Conservation (phyloP, 257 asterid species). For the Solanum bulbocastanum region DNA sequence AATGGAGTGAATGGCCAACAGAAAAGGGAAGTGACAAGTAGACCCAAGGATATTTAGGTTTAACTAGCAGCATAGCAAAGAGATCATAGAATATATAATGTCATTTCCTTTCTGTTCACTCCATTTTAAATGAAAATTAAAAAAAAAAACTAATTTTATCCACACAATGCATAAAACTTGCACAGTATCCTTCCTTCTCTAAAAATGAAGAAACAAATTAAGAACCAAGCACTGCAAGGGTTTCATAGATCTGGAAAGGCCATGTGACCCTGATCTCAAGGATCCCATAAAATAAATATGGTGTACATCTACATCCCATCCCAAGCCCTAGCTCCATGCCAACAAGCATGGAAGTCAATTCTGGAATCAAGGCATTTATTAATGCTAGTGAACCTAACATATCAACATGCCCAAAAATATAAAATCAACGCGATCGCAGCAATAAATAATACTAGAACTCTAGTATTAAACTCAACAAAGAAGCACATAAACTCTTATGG, state of each 20-base stretch:
- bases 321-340: background rate
- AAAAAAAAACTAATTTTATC: background rate
- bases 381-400: background rate
- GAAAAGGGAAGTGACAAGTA: background rate
- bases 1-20: background rate
- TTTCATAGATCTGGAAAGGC: background rate
- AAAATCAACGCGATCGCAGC: background rate
- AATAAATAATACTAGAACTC: background rate
- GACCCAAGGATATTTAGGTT: background rate
- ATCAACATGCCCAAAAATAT: background rate
- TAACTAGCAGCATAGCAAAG: background rate
- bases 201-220: background rate
- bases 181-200: background rate
- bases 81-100: background rate
- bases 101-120: background rate
- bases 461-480: background rate
- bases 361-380: background rate
- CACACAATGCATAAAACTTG: background rate
- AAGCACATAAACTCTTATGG: background rate
- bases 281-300: background rate
- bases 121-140: background rate
- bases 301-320: background rate
- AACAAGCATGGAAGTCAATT: background rate
- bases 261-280: background rate
- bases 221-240: background rate